phyloP scores from a whole-genome alignment of 2,329 filamentous ascomycete genomes.

The Sphaceloma murrayae region DNA sequence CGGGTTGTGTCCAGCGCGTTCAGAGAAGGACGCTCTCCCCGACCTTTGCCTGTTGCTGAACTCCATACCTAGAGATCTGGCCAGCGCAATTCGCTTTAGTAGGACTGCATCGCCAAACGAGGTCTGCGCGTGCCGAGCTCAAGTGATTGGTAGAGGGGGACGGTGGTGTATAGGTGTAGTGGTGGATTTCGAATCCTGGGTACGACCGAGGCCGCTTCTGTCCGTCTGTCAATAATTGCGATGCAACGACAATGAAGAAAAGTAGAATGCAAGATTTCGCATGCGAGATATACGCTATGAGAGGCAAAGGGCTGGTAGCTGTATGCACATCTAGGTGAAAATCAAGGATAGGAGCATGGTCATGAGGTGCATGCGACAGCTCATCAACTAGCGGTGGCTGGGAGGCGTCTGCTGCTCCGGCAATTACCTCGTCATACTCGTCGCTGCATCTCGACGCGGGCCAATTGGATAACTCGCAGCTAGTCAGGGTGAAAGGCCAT shows the following conservation, averaged over 20 bases:
- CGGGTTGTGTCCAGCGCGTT: slow-evolving; percentile 11
- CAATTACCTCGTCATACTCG: slow-evolving; percentile 14
- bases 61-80: too few species aligned
- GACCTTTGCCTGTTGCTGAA: background rate
- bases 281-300: background rate
- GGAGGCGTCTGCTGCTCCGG: slow-evolving; percentile 5
- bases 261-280: background rate
- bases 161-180: background rate
- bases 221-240: slow-evolving; percentile 3
- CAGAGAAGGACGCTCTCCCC: slow-evolving; percentile 9
- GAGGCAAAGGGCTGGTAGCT: slow-evolving; percentile 6
- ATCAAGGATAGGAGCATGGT: slow-evolving; percentile 13
- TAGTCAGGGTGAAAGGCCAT: background rate
- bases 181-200: background rate
- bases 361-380: slow-evolving; percentile 12
- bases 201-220: too few species aligned
- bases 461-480: slow-evolving; percentile 11
- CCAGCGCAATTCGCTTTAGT: too few species aligned
- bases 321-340: slow-evolving; percentile 14
- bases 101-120: too few species aligned
- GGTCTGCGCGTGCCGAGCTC: too few species aligned
- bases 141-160: too few species aligned
- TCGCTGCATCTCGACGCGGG: background rate
- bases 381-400: slow-evolving; percentile 11
- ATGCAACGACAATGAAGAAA: background rate